Percentiles rank a stretch among this genome's conserved stretches.
Evolutionary conservation across 768 basidiomycete genomes (phyloP).

Genomic region (Tricholoma sp.): DNA sequence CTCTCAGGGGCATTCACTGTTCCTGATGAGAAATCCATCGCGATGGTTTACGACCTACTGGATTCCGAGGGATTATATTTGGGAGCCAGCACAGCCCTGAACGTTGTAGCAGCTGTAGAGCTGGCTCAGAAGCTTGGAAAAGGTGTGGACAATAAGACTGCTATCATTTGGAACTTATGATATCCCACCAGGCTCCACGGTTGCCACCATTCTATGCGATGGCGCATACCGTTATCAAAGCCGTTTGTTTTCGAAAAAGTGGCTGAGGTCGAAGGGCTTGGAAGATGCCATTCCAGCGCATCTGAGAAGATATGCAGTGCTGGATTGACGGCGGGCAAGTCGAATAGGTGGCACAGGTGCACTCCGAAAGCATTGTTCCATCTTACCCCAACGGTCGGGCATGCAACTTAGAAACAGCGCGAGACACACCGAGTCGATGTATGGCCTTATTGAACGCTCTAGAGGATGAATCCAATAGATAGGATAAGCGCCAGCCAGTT

Average conservation of each 20-base stretch:
- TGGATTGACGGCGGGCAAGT: constrained; percentile 47
- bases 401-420: not conserved
- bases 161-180: not conserved
- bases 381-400: not conserved
- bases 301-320: constrained; percentile 84
- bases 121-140: constrained; percentile 80
- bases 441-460: not conserved
- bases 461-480: not conserved
- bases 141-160: constrained; percentile 37
- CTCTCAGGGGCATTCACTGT: constrained; percentile 83
- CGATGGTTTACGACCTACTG: constrained; percentile 89
- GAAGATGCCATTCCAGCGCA: constrained; percentile 74
- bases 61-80: constrained; percentile 93
- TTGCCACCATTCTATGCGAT: constrained; percentile 90
- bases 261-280: constrained; percentile 81
- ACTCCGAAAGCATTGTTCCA: not conserved
- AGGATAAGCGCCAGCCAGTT: not conserved
- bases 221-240: constrained; percentile 98
- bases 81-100: constrained; percentile 90
- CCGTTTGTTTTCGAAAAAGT: constrained; percentile 88
- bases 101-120: constrained; percentile 91
- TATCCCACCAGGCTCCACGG: constrained; percentile 56
- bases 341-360: not conserved
- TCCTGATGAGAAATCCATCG: constrained; percentile 83
- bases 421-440: not conserved